phyloP scores from a whole-genome alignment of 2,329 filamentous ascomycete genomes.

The Calycina herbarum region DNA sequence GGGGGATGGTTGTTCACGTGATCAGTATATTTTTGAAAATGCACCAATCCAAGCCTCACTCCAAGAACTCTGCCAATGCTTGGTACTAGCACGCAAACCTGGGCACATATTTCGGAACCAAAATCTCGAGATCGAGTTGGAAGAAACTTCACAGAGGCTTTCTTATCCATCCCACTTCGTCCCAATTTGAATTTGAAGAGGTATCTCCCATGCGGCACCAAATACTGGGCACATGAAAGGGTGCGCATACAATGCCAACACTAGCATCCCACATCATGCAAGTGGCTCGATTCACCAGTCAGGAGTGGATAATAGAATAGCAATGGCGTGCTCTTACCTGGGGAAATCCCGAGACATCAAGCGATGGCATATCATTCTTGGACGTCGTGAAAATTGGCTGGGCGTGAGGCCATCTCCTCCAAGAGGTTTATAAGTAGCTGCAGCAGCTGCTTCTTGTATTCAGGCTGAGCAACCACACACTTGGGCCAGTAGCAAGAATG shows the following conservation, averaged over 20 bases:
- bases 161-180: background rate
- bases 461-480: background rate
- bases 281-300: background rate
- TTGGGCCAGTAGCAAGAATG: background rate
- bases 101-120: background rate
- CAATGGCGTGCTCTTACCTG: background rate
- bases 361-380: background rate
- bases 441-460: background rate
- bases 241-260: background rate
- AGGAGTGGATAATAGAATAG: background rate
- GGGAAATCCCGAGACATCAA: background rate
- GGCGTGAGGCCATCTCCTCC: background rate
- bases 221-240: background rate
- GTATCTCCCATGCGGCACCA: background rate
- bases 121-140: background rate
- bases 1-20: background rate
- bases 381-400: background rate
- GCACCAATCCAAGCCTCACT: conserved; percentile 1
- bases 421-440: background rate
- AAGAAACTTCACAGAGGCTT: background rate
- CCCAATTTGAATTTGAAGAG: background rate
- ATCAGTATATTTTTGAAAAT: background rate
- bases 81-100: conserved; percentile 2
- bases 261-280: background rate
- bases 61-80: background rate